phyloP scores from a whole-genome alignment of 2,329 filamentous ascomycete genomes.

The Neofusicoccum cordaticola region DNA sequence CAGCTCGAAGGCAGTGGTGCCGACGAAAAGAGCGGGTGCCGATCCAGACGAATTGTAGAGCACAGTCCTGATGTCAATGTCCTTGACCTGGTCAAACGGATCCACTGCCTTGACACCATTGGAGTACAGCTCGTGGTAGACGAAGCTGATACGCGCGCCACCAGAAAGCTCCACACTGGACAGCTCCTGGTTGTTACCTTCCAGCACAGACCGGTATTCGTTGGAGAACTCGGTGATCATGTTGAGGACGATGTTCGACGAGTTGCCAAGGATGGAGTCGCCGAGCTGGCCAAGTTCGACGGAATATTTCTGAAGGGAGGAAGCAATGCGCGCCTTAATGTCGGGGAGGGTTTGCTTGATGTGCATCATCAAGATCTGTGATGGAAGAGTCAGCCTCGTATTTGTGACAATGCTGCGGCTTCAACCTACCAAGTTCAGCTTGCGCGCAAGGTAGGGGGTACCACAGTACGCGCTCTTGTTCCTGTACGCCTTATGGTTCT shows the following conservation, averaged over 20 bases:
- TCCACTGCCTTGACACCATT: constrained; percentile 98
- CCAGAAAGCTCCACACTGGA: constrained; percentile 93
- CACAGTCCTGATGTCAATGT: constrained; percentile 94
- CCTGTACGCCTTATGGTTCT: constrained; percentile 96
- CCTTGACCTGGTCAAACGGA: constrained; percentile 95
- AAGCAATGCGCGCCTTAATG: constrained; percentile 95
- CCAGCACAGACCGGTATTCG: constrained; percentile 92
- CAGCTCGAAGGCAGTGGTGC: constrained; percentile 95
- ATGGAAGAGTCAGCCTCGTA: constrained; percentile 25
- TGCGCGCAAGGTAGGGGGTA: constrained; percentile 92
- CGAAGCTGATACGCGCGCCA: constrained; percentile 96
- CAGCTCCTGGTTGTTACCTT: constrained; percentile 94
- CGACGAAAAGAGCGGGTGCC: constrained; percentile 92
- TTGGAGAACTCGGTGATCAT: constrained; percentile 99
- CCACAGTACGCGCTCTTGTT: constrained; percentile 99
- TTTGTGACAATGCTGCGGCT: background rate
- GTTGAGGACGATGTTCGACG: constrained; percentile 92
- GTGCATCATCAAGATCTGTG: constrained; percentile 96
- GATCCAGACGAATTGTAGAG: constrained; percentile 99
- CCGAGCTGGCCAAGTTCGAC: constrained; percentile 79
- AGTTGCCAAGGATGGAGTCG: constrained; percentile 93
- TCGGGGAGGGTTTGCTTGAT: constrained; percentile 99
- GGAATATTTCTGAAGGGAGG: constrained; percentile 87
- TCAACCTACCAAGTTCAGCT: constrained; percentile 73
- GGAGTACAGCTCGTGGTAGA: constrained; percentile 97